These are phyloP conservation scores for Penicillium sp. DNA, from an alignment of 2,329 filamentous ascomycete species.

Conservation along the genomic window DNA sequence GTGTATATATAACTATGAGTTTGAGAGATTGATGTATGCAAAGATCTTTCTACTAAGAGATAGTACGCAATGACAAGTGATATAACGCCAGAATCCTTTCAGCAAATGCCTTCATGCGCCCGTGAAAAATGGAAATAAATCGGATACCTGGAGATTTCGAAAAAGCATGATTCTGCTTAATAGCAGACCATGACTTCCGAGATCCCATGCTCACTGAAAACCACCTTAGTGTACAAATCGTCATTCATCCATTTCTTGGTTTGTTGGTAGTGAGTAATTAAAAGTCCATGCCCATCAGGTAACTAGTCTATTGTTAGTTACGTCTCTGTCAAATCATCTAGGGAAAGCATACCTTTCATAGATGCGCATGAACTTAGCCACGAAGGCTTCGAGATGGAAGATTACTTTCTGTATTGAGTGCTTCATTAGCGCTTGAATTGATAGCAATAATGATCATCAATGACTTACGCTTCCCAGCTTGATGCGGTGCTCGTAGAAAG, in stretches of 20 bases:
- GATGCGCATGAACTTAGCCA: conserved; percentile 97
- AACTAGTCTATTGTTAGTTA: conserved; percentile 44
- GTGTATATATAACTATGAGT: background rate
- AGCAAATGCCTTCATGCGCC: conserved; percentile 14
- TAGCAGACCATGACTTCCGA: background rate
- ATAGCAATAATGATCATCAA: too few species aligned
- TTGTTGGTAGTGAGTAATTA: conserved; percentile 26
- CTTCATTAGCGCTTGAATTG: conserved; percentile 2
- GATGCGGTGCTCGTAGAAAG: conserved; percentile 95
- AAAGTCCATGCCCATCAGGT: conserved; percentile 75
- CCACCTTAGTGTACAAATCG: conserved; percentile 27
- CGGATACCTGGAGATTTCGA: background rate
- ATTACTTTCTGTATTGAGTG: conserved; percentile 69
- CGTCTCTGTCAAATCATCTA: conserved; percentile 1
- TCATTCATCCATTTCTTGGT: conserved; percentile 26
- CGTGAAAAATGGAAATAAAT: background rate
- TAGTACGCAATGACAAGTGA: conserved; percentile 1
- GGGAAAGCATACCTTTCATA: conserved; percentile 73
- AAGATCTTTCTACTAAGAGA: background rate
- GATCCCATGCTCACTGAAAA: conserved; percentile 1
- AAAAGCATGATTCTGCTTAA: background rate
- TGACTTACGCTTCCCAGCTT: conserved; percentile 67
- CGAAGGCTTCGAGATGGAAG: conserved; percentile 96
- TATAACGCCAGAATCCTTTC: conserved; percentile 10
- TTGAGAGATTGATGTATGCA: background rate